These are phyloP conservation scores for Ichthyophthirius multifiliis DNA, from an alignment of 169 alveolate species.

Conservation along the genomic window DNA sequence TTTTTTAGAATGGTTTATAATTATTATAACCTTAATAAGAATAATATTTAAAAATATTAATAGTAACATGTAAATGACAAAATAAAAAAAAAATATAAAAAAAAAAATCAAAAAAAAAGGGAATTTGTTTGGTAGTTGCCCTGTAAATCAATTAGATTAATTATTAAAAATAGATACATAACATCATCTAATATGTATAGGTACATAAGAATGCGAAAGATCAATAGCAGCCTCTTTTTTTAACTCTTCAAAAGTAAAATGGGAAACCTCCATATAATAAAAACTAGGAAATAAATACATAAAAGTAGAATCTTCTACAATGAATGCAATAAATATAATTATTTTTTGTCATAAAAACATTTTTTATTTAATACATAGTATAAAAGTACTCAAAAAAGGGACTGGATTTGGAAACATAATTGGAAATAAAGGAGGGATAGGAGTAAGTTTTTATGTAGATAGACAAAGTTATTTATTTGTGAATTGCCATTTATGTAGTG, in stretches of 20 bases:
- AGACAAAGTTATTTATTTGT: neutral
- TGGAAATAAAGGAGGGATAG: neutral
- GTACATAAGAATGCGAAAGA: constrained; percentile 9
- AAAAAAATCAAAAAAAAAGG: too few relatives aligned
- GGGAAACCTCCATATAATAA: neutral
- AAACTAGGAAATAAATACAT: neutral
- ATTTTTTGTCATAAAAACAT: neutral
- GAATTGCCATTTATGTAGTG: neutral
- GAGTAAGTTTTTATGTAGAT: neutral
- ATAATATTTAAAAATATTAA: too few relatives aligned
- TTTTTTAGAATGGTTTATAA: too few relatives aligned
- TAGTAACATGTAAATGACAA: too few relatives aligned
- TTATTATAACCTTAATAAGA: too few relatives aligned
- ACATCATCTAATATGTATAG: neutral
- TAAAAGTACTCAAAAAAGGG: neutral
- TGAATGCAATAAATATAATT: neutral
- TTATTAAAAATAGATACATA: neutral
- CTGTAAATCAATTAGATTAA: neutral
- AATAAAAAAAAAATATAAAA: too few relatives aligned
- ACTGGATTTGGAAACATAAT: neutral
- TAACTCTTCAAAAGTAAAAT: neutral
- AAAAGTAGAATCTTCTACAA: neutral
- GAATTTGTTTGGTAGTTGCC: constrained; percentile 3
- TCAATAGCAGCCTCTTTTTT: constrained; percentile 1
- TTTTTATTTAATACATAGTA: neutral